Percentiles rank a stretch among this genome's conserved stretches.
Evolutionary conservation across 192 early-diverging fungal species (phyloP).

Genomic region (Mortierella hygrophila): DNA sequence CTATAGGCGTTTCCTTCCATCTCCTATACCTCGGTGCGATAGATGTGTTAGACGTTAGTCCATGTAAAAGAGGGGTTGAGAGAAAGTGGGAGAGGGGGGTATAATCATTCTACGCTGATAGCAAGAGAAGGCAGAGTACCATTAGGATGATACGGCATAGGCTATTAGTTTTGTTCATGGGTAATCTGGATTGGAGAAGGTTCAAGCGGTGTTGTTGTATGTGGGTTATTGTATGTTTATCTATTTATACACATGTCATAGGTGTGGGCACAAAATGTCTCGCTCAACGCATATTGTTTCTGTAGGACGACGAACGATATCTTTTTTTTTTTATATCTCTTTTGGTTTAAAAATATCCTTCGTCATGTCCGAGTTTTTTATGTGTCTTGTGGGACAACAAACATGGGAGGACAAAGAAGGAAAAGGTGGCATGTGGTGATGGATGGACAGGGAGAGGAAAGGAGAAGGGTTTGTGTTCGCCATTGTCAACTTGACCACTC

Average conservation of each 20-base stretch:
- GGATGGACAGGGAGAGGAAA: background rate
- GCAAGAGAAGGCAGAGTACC: background rate
- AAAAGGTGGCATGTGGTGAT: background rate
- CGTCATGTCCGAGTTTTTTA: background rate
- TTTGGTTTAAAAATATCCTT: conserved; percentile 1
- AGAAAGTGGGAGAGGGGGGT: too few species aligned
- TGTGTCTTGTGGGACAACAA: background rate
- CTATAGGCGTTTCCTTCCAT: too few species aligned
- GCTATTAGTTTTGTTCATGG: background rate
- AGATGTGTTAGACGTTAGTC: too few species aligned
- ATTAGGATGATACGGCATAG: too few species aligned
- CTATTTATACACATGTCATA: background rate
- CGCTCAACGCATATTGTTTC: background rate
- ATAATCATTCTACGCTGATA: too few species aligned
- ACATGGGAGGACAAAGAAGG: background rate
- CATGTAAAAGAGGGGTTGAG: too few species aligned
- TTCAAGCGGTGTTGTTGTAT: conserved; percentile 2
- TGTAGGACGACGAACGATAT: background rate
- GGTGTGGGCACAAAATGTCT: background rate
- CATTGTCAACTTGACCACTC: too few species aligned
- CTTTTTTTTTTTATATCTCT: background rate
- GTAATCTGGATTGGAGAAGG: background rate
- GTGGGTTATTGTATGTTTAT: background rate
- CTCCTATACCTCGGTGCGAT: too few species aligned
- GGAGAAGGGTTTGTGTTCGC: background rate